Base-by-base conservation (phyloP, 352 stramenopile species). In the Phytophthora kernoviae region DNA sequence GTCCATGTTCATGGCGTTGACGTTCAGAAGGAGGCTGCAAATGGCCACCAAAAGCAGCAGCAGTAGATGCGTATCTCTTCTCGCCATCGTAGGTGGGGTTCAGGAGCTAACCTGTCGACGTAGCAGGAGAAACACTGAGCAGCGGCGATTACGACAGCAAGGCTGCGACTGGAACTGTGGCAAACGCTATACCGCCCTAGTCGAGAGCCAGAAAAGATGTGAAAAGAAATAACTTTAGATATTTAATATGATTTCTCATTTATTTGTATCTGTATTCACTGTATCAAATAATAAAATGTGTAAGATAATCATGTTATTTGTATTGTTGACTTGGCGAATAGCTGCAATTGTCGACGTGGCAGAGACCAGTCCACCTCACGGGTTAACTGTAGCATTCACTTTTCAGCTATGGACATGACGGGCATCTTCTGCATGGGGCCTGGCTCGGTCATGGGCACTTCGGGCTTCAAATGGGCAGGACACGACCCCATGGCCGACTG, bases 381-480 rank as follows among this genome's bases (percentile, higher is more conserved):
- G n/a, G n/a, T n/a, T n/a, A n/a, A n/a, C n/a, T n/a, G n/a, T n/a
- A n/a, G n/a, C 22, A 43, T 10, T 44, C 46, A 21, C 22, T 26
- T 49, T 36, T 30, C 30, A 30, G 17, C 17, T 51, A 54, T 36
- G n/a, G 52, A 10, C 12, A 64, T 53, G 50, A 14, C 47, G 24
- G 41, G 15, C 26, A 40, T 33, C 42, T 89, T 91, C 58, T 91
- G 82, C 62, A 68, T 85, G 46, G 82, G 78, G 30, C 73, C 70
- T 14, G 82, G 80, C 53, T 83, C 86, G 47, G 67, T 62, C 40
- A 91, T 91, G 82, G 82, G 82, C 54, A 76, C 70, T 44, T 58
- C 66, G 22, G 82, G 82, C 3, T 69, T 92, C 51, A 72, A 79
- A 34, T 81, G 81, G 68, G 53, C 65, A 4, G 78, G 82, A 44